A percentile compares a stretch with the other conserved stretches of the same genome.
These are phyloP conservation scores for Nakazawaea wyomingensis DNA, from an alignment of 805 yeast genomes.

Conservation along the genomic window DNA sequence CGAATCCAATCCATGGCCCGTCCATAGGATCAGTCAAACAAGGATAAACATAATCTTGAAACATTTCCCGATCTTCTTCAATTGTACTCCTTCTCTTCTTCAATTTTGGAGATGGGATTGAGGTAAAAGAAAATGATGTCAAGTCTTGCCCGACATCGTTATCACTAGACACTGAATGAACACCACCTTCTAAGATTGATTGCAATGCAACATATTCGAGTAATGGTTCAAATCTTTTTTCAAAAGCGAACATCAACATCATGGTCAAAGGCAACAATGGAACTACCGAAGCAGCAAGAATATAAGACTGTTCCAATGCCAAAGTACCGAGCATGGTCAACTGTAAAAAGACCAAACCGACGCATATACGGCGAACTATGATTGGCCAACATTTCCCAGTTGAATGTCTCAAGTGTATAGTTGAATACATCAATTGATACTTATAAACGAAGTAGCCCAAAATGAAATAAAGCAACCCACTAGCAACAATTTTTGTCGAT, in stretches of 20 bases:
- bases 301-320: conserved; percentile 53
- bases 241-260: conserved; percentile 43
- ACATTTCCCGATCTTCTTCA: conserved; percentile 52
- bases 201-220: conserved; percentile 52
- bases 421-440: conserved; percentile 82
- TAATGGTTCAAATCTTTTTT: conserved; percentile 49
- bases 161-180: neutral
- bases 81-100: conserved; percentile 43
- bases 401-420: conserved; percentile 94
- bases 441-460: conserved; percentile 87
- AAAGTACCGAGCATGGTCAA: conserved; percentile 61
- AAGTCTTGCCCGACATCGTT: conserved; percentile 22
- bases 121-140: conserved; percentile 19
- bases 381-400: conserved; percentile 89
- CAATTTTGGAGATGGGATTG: conserved; percentile 13
- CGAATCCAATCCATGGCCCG: conserved; percentile 56
- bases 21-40: conserved; percentile 38
- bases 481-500: conserved; percentile 79
- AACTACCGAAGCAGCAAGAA: conserved; percentile 40
- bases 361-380: conserved; percentile 48
- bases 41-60: conserved; percentile 47
- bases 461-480: conserved; percentile 79
- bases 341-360: conserved; percentile 52
- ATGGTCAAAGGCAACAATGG: conserved; percentile 46
- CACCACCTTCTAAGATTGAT: conserved; percentile 38